Base-by-base conservation (phyloP, 2,329 filamentous ascomycete genomes). In the Orbilia javanica region DNA sequence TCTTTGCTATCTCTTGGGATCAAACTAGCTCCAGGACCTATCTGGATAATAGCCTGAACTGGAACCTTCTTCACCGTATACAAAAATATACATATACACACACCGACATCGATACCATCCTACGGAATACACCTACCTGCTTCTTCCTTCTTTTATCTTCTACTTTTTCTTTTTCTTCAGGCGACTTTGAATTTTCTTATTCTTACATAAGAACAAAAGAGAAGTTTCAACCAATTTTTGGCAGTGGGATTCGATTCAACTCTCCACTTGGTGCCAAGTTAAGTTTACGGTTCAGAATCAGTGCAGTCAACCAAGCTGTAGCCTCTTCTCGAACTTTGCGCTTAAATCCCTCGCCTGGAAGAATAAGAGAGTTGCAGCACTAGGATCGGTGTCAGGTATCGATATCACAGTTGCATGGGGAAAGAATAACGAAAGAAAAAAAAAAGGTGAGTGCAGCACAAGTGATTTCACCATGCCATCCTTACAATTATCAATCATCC, bases 261-360 rank as follows among this genome's bases (percentile, higher is more conserved):
- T 48, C 46, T 60, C 55, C 25, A 13, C 69, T 72, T 34, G 60
- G 39, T 64, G 42, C 63, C 69, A 62, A 65, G 50, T 60, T 60
- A 60, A 34, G 18, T 11, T 27, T 27, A 20, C 18, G 70, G 50
- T 27, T 34, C 36, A 63, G 70, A 68, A n/a, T 22, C 46, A 50
- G 22, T 39, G 22, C 39, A 31, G 22, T 67, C 34, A 46, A 48
- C 60, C 39, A 48, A 64, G 55, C 60, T 34, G 36, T 22, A 31
- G 22, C n/a, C 27, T 39, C 52, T 50, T 39, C 25, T 39, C 53
- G 55, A 60, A 42, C 34, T 53, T 27, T 50, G 42, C 25, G 7
- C 29, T 63, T 63, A 63, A 78, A 78, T 78, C 74, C 74, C 74
- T 78, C 74, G 73, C 66, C 66, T 71, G 60, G 66, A 77, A 77